Percentiles rank a stretch among this genome's conserved stretches.
These are phyloP conservation scores for Citrus sinensis DNA, from an alignment of 345 rosid species.

Conservation along the genomic window DNA sequence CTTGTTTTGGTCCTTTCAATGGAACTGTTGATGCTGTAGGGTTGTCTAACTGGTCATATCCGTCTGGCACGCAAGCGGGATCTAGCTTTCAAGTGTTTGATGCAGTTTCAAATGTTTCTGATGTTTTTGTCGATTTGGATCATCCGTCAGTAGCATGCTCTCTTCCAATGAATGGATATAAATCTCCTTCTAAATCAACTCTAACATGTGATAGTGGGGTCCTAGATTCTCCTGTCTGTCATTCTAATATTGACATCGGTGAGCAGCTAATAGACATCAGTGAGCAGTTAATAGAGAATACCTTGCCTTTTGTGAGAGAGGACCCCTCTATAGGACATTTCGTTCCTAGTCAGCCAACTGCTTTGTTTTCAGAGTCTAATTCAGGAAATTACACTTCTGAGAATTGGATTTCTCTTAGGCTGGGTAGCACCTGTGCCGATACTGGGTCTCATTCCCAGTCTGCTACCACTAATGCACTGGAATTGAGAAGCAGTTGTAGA, in stretches of 20 bases:
- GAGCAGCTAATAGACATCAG: slow-evolving; percentile 23
- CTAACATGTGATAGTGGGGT: slow-evolving; percentile 1
- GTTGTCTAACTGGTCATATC: slow-evolving; percentile 22
- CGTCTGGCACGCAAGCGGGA: slow-evolving; percentile 12
- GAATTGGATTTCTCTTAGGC: slow-evolving; percentile 36
- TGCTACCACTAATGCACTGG: slow-evolving; percentile 9
- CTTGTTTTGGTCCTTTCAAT: slow-evolving; percentile 22
- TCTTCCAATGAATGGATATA: slow-evolving; percentile 19
- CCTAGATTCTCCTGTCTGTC: slow-evolving; percentile 21
- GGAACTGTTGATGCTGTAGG: slow-evolving; percentile 11
- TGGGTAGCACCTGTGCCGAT: slow-evolving; percentile 10
- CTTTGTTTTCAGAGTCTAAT: slow-evolving; percentile 2
- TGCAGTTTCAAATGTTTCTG: slow-evolving; percentile 26
- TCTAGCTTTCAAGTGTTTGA: slow-evolving; percentile 29
- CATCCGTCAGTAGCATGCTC: slow-evolving; percentile 9
- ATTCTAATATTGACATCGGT: slow-evolving; percentile 1
- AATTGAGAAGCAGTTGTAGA: slow-evolving; percentile 5
- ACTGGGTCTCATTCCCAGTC: background rate
- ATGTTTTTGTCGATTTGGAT: slow-evolving; percentile 21
- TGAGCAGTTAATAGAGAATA: slow-evolving; percentile 30
- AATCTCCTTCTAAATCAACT: slow-evolving; percentile 6
- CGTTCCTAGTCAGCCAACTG: slow-evolving; percentile 23
- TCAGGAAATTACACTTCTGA: slow-evolving; percentile 10
- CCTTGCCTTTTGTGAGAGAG: slow-evolving; percentile 20
- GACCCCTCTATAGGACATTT: slow-evolving; percentile 29